Base-by-base conservation (phyloP, 139 green algal species). In the Picochlorum sp. region DNA sequence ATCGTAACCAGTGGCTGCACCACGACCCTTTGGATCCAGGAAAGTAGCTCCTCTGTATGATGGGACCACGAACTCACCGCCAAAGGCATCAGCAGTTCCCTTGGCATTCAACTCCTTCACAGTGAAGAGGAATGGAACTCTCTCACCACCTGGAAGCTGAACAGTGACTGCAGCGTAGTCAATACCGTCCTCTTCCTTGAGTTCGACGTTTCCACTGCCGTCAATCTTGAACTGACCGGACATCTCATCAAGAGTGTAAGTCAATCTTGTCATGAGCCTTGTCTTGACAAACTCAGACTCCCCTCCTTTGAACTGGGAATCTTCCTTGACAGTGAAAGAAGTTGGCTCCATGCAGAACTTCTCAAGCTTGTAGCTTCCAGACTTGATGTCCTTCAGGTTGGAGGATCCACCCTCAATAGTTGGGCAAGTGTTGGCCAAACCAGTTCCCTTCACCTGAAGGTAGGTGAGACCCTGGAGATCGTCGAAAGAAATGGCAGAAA, bases 321-420 rank as follows among this genome's bases (percentile, higher is more conserved):
- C 86, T 72, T 92, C 86, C 85, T 96, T 96, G 16, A 96, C 89
- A 13, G 77, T 92, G 83, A 95, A 90, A 44, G 73, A 86, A 63
- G 92, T 98, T 63, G 94, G 94, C 90, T 99, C 94, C 78, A 99
- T 84, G 90, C 94, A 99, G 70, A 99, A 91, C 77, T 96, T 95
- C 18, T 85, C 62, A 34, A 98, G 44, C 68, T 81, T 87, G 90
- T 99, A 99, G 69, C 78, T 85, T 66, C 92, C 91, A 20, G 85
- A 54, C 81, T 93, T 90, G 44, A 98, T 60, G 65, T 88, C 85
- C 72, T 87, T 92, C 41, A 88, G 68, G 72, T 91, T 81, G 57
- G 80, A 82, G 45, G 77, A 82, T 62, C 88, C 89, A 14, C 45
- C 66, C 45, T 86, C 76, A 41, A 98, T 74, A 16, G 94, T 85